A percentile compares a stretch with the other conserved stretches of the same genome.
Conservation (phyloP, 2,329 filamentous ascomycete genomes). For the Ciborinia camelliae region DNA sequence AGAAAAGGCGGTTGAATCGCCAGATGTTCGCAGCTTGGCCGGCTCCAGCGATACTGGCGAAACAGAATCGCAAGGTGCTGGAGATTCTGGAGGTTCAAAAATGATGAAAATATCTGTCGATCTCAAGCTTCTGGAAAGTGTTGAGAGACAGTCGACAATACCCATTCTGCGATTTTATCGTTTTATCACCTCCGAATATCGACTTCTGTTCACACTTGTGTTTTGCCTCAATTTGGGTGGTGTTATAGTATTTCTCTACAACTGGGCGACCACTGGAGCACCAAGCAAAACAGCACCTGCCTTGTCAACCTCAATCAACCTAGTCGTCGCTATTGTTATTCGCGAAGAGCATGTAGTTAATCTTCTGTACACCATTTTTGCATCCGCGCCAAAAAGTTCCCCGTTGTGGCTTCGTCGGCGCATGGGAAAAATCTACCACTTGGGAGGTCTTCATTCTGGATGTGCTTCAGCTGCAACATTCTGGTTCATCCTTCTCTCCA, state of each 20-base stretch:
- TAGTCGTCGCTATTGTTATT: slow-evolving; percentile 48
- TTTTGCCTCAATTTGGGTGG: slow-evolving; percentile 47
- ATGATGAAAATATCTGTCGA: slow-evolving; percentile 11
- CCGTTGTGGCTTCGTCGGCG: slow-evolving; percentile 48
- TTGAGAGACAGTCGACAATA: slow-evolving; percentile 10
- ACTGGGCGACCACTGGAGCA: slow-evolving; percentile 2
- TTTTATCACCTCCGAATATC: slow-evolving; percentile 41
- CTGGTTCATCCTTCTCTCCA: slow-evolving; percentile 45
- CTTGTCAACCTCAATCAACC: slow-evolving; percentile 25
- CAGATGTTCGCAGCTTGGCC: slow-evolving; percentile 1
- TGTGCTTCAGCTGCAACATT: slow-evolving; percentile 47
- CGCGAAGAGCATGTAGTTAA: slow-evolving; percentile 55
- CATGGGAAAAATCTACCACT: slow-evolving; percentile 50
- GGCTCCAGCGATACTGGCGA: background rate
- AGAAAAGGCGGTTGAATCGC: background rate
- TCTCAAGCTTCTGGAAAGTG: slow-evolving; percentile 2
- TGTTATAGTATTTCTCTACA: slow-evolving; percentile 40
- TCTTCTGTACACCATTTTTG: slow-evolving; percentile 45
- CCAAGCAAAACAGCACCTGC: slow-evolving; percentile 3
- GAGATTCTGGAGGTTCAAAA: slow-evolving; percentile 6
- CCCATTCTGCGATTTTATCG: slow-evolving; percentile 7
- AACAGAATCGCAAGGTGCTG: background rate
- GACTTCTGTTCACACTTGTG: slow-evolving; percentile 54
- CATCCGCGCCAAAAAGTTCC: slow-evolving; percentile 44
- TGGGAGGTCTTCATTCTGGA: slow-evolving; percentile 53